Conservation (phyloP, 1,284 basidiomycete genomes). For the Boletus semigastroideus region DNA sequence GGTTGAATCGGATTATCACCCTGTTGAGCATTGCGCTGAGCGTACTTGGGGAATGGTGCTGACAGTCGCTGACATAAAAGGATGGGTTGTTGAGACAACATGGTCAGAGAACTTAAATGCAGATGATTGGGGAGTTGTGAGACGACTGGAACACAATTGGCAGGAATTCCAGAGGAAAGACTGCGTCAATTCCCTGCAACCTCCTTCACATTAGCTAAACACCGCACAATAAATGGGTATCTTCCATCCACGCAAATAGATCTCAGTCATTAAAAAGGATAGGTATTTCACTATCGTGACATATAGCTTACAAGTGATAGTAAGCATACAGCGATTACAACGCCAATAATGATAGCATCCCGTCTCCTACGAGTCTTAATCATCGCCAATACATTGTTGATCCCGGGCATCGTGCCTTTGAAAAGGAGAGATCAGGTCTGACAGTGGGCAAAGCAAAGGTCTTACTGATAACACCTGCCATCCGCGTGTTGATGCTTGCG, state of each 20-base stretch:
- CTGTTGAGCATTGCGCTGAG: conserved; percentile 48
- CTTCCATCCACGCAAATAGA: neutral
- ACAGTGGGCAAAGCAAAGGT: conserved; percentile 11
- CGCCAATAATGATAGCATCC: conserved; percentile 89
- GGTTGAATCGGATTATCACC: conserved; percentile 74
- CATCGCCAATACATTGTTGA: conserved; percentile 90
- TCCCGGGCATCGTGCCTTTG: conserved; percentile 85
- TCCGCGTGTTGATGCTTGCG: conserved; percentile 76
- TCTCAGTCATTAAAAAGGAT: conserved; percentile 3
- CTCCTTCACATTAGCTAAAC: neutral
- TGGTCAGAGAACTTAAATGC: conserved; percentile 47
- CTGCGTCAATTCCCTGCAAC: conserved; percentile 31
- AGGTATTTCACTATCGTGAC: conserved; percentile 40
- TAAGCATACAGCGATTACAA: conserved; percentile 82
- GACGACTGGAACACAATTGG: conserved; percentile 68
- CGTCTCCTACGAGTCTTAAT: conserved; percentile 88
- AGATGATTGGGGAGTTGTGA: conserved; percentile 60
- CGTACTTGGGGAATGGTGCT: conserved; percentile 72
- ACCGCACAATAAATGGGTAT: neutral
- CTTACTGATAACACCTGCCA: conserved; percentile 81
- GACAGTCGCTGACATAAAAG: conserved; percentile 59
- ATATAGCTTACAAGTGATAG: conserved; percentile 81
- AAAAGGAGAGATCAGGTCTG: neutral
- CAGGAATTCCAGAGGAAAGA: conserved; percentile 49
- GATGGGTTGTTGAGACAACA: conserved; percentile 62